Conservation (phyloP, 225 moss, liverwort and hornwort genomes). For the Sphagnum tenellum region DNA sequence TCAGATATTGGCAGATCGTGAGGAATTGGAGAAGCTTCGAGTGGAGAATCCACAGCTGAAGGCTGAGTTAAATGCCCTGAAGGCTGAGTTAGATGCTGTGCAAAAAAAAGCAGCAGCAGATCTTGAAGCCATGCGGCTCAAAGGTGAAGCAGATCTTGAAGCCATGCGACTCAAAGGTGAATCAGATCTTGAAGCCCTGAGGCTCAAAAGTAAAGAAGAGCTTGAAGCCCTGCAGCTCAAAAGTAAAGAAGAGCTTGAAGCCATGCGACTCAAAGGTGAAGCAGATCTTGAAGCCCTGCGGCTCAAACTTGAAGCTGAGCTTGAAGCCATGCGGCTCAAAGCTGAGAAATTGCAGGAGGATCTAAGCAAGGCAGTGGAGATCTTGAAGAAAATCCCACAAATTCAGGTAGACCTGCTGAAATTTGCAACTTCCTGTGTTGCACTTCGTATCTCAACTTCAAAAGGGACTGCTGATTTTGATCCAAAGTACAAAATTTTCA, state of each 20-base stretch:
- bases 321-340: neutral
- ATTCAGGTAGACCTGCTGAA: neutral
- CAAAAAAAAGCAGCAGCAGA: too few relatives aligned
- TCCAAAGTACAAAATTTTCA: too few relatives aligned
- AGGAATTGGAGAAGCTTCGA: conserved; percentile 1
- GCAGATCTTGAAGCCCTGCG: neutral
- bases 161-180: too few relatives aligned
- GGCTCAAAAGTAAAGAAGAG: neutral
- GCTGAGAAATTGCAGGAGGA: neutral
- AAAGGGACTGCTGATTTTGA: too few relatives aligned
- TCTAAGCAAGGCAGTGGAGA: neutral
- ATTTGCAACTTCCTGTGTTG: too few relatives aligned
- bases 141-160: neutral
- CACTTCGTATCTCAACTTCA: too few relatives aligned
- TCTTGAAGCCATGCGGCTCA: too few relatives aligned
- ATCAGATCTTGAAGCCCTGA: too few relatives aligned
- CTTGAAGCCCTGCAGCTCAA: neutral
- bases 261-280: neutral
- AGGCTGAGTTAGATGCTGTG: neutral
- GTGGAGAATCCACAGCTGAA: neutral
- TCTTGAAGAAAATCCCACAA: neutral
- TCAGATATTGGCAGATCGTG: neutral
- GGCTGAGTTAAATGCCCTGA: neutral
- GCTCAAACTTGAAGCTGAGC: neutral
- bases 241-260: neutral